phyloP scores from a whole-genome alignment of 305 asterid species.

The Rubia peregrina region DNA sequence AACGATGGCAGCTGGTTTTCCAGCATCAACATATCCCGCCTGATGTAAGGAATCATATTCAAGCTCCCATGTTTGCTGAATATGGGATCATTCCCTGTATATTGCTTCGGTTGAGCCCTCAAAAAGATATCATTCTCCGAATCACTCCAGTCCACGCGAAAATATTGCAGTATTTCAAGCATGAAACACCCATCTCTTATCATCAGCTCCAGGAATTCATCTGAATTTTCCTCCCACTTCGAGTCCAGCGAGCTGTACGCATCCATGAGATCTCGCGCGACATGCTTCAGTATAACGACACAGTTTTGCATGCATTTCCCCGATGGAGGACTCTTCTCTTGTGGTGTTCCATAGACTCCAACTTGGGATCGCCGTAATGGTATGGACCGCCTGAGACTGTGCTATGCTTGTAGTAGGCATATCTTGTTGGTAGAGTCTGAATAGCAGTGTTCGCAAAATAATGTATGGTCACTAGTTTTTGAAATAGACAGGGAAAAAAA shows the following conservation, averaged over 20 bases:
- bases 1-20: constrained; percentile 39
- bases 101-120: constrained; percentile 8
- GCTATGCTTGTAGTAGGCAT: constrained; percentile 38
- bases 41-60: constrained; percentile 25
- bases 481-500: too few species aligned
- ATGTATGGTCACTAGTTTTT: too few species aligned
- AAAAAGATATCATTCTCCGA: not conserved
- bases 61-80: constrained; percentile 37
- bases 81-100: constrained; percentile 34
- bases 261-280: constrained; percentile 23
- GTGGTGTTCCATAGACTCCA: constrained; percentile 27
- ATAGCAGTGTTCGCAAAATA: too few species aligned
- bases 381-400: constrained; percentile 27
- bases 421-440: too few species aligned
- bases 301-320: constrained; percentile 7
- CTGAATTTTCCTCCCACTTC: constrained; percentile 13
- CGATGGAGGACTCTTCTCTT: constrained; percentile 25
- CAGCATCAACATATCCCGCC: constrained; percentile 38
- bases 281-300: not conserved
- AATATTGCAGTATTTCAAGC: constrained; percentile 32
- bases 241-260: constrained; percentile 30
- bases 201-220: constrained; percentile 35
- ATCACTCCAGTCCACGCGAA: not conserved
- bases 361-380: constrained; percentile 21
- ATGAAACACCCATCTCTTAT: constrained; percentile 47